A percentile compares a stretch with the other conserved stretches of the same genome.
Evolutionary conservation across 2,329 filamentous ascomycete species (phyloP).

Genomic region (Cladophialophora yegresii): DNA sequence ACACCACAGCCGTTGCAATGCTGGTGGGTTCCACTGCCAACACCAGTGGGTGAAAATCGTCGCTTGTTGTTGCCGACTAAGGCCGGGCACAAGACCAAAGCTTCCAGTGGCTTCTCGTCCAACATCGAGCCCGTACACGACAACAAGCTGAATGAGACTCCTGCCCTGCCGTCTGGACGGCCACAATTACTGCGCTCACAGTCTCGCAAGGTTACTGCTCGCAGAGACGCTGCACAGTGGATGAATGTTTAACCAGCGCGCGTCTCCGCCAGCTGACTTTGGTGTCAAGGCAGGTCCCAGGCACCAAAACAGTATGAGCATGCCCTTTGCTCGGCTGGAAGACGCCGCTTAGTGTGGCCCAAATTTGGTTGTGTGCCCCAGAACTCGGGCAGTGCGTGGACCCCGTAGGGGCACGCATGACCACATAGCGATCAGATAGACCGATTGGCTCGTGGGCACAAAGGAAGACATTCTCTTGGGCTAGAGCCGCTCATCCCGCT

Average conservation of each 20-base stretch:
- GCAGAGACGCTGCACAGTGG: background rate
- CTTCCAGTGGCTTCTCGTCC: background rate
- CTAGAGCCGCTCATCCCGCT: slow-evolving; percentile 3
- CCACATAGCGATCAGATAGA: background rate
- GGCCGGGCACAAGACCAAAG: background rate
- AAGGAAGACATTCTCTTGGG: slow-evolving; percentile 4
- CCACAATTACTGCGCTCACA: background rate
- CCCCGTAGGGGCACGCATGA: background rate
- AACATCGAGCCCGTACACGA: background rate
- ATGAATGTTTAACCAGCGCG: slow-evolving; percentile 1
- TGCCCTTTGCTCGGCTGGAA: background rate
- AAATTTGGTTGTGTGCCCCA: background rate
- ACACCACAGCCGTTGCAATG: background rate
- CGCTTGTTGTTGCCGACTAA: background rate
- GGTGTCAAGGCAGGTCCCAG: background rate
- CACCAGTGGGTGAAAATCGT: background rate
- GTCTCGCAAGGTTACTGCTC: background rate
- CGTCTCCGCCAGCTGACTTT: background rate
- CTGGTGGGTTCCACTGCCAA: background rate
- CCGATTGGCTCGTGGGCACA: slow-evolving; percentile 1
- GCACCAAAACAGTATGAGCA: background rate
- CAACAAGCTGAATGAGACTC: background rate
- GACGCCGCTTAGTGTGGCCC: slow-evolving; percentile 1
- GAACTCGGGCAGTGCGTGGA: background rate
- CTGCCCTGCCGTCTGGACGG: background rate